Conservation (phyloP, 2,329 filamentous ascomycete species). For the Botrytis tulipae region DNA sequence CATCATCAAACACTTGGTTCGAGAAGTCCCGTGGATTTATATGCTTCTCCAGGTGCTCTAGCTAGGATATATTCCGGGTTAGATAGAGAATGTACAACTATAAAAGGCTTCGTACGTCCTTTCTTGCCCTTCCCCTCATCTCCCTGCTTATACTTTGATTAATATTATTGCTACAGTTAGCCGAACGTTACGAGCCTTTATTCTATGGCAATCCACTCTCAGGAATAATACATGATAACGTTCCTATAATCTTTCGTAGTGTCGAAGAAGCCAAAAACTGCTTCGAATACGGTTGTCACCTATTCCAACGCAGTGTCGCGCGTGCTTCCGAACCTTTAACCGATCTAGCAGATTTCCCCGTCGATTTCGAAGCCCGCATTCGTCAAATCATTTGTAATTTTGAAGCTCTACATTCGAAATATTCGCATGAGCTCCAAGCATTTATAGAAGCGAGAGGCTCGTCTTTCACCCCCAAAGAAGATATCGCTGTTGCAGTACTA, state of each 20-base stretch:
- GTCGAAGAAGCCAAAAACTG: background rate
- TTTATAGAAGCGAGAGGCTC: background rate
- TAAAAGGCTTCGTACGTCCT: background rate
- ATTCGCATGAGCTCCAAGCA: background rate
- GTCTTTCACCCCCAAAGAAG: background rate
- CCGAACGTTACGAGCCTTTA: background rate
- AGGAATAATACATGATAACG: background rate
- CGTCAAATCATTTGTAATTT: background rate
- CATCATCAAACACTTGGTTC: background rate
- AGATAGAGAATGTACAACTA: background rate
- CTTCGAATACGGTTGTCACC: constrained; percentile 20
- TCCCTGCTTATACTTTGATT: background rate
- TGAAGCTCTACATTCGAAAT: background rate
- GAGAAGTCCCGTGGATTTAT: background rate
- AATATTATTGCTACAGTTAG: background rate
- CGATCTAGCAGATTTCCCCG: background rate
- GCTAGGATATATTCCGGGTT: background rate
- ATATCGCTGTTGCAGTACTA: constrained; percentile 12
- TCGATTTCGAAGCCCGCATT: background rate
- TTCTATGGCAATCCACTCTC: background rate
- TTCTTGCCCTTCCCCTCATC: too few species aligned
- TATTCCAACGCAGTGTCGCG: background rate
- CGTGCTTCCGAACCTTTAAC: background rate
- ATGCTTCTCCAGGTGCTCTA: background rate
- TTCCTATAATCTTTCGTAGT: background rate